Conservation (phyloP, 1,284 basidiomycete species). For the Trametes sp. region DNA sequence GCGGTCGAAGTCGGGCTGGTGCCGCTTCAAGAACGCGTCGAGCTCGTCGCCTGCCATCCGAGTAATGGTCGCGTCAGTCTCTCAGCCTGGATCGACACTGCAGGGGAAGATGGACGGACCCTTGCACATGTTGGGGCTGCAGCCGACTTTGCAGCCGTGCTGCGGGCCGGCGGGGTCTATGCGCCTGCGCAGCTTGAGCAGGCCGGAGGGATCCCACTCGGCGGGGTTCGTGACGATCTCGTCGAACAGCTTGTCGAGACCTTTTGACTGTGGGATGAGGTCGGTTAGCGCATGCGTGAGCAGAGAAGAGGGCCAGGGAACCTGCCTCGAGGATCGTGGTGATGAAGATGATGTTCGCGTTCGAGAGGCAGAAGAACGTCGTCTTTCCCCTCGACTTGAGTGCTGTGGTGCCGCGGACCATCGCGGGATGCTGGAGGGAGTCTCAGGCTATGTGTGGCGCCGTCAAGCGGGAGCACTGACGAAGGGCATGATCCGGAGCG, state of each 20-base stretch:
- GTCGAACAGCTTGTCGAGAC: constrained; percentile 77
- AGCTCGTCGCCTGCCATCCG: constrained; percentile 94
- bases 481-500: constrained; percentile 86
- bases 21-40: constrained; percentile 77
- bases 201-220: constrained; percentile 76
- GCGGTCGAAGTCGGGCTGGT: constrained; percentile 78
- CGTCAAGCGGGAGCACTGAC: constrained; percentile 57
- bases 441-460: neutral
- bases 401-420: constrained; percentile 86
- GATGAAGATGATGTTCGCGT: constrained; percentile 95
- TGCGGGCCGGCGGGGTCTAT: constrained; percentile 81
- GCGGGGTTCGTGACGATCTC: constrained; percentile 96
- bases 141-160: constrained; percentile 89
- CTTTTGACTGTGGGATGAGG: constrained; percentile 64
- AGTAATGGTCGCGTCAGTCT: too few relatives aligned
- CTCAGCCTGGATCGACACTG: too few relatives aligned
- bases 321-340: constrained; percentile 80
- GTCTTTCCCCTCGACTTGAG: constrained; percentile 78
- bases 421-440: constrained; percentile 86
- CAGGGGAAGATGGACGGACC: constrained; percentile 52
- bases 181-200: constrained; percentile 81
- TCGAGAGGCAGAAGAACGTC: constrained; percentile 91
- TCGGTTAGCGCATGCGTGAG: too few relatives aligned
- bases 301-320: too few relatives aligned
- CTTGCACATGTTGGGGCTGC: constrained; percentile 99